These are phyloP conservation scores for Acanthamoeba lenticulata DNA, from an alignment of 208 protist species.

Conservation along the genomic window DNA sequence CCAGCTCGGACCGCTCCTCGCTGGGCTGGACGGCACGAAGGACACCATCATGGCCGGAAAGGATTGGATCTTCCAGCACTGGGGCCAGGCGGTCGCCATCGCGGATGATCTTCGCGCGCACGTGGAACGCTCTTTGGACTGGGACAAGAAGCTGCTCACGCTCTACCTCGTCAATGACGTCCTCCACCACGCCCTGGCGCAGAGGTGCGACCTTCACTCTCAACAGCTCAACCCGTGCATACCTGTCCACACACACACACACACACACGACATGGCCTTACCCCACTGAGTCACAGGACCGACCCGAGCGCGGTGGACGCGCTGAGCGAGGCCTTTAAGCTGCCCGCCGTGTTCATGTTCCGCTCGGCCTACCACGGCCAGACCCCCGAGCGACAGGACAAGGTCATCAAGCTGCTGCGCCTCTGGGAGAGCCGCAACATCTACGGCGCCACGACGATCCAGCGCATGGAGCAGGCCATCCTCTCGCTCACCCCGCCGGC, in stretches of 20 bases:
- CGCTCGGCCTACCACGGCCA: conserved; percentile 62
- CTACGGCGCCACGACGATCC: conserved; percentile 33
- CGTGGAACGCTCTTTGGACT: not conserved
- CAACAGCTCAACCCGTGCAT: not conserved
- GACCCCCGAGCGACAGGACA: conserved; percentile 21
- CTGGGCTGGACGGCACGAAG: conserved; percentile 44
- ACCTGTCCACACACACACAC: not conserved
- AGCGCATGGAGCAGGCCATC: conserved; percentile 61
- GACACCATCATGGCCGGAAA: conserved; percentile 63
- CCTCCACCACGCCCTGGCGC: conserved; percentile 58
- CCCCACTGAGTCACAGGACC: not conserved
- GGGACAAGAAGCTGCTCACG: conserved; percentile 25
- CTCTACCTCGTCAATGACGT: conserved; percentile 61
- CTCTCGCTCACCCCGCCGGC: not conserved
- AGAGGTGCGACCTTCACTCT: not conserved
- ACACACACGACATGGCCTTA: not conserved
- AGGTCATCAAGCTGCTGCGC: conserved; percentile 46
- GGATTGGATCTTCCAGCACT: conserved; percentile 70
- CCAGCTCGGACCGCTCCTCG: not conserved
- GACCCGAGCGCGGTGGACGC: not conserved
- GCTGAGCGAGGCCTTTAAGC: conserved; percentile 67
- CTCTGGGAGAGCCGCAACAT: conserved; percentile 59
- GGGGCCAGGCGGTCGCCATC: conserved; percentile 7
- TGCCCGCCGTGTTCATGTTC: conserved; percentile 65
- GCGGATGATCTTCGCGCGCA: not conserved